A percentile compares a stretch with the other conserved stretches of the same genome.
Conservation (phyloP, 345 rosid species). For the Psidium guajava region DNA sequence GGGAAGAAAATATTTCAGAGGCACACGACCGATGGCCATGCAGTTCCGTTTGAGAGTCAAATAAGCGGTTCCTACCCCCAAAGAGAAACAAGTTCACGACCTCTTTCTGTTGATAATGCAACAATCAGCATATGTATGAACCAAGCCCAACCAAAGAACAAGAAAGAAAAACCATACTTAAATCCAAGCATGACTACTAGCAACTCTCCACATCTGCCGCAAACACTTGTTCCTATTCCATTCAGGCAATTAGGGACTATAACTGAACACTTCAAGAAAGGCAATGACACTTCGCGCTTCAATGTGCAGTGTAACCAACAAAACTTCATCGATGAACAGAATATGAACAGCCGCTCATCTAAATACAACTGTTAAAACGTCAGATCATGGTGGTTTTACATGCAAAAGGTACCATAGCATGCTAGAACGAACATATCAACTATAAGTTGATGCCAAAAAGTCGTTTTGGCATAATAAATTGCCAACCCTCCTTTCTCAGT, state of each 20-base stretch:
- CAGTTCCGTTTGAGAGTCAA: neutral
- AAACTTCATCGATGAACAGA: neutral
- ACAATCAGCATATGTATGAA: neutral
- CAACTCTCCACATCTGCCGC: neutral
- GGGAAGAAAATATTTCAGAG: neutral
- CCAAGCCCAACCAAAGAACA: neutral
- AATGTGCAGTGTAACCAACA: neutral
- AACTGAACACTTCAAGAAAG: neutral
- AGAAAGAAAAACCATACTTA: neutral
- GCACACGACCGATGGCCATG: neutral
- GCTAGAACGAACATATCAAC: neutral
- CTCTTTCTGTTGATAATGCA: neutral
- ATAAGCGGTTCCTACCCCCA: neutral
- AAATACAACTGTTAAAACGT: neutral
- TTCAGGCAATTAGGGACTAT: neutral
- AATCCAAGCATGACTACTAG: neutral
- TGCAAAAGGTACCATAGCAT: neutral
- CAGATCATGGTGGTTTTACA: neutral
- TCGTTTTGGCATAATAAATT: neutral
- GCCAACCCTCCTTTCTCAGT: neutral
- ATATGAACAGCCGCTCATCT: neutral
- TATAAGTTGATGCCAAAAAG: neutral
- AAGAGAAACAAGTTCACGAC: neutral
- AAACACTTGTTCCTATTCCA: neutral
- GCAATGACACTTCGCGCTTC: neutral